phyloP scores from a whole-genome alignment of 2,329 filamentous ascomycete species.

The Neonectria magnoliae region DNA sequence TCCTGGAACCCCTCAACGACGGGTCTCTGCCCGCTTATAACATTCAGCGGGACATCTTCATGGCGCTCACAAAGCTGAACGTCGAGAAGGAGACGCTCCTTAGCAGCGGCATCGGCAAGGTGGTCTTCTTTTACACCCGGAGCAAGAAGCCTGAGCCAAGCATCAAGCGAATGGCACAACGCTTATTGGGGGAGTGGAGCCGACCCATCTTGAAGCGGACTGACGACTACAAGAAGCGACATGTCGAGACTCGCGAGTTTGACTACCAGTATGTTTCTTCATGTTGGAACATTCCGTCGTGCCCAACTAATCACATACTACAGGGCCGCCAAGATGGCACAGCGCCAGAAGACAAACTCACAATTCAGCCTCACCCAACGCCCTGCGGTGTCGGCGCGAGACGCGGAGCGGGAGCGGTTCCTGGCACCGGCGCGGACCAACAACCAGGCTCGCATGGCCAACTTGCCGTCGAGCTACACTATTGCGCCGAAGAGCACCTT shows the following conservation, averaged over 20 bases:
- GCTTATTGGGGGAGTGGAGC: constrained; percentile 94
- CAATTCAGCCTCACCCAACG: constrained; percentile 63
- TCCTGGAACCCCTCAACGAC: constrained; percentile 94
- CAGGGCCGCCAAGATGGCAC: constrained; percentile 64
- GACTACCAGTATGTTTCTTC: constrained; percentile 66
- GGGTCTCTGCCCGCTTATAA: constrained; percentile 95
- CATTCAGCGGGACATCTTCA: constrained; percentile 94
- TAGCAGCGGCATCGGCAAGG: constrained; percentile 93
- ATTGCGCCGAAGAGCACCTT: constrained; percentile 71
- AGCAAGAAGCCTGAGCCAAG: constrained; percentile 87
- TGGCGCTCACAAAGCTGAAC: constrained; percentile 79
- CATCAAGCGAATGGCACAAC: constrained; percentile 95
- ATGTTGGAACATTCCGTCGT: not conserved
- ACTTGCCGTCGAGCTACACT: constrained; percentile 66
- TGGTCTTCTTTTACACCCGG: constrained; percentile 96
- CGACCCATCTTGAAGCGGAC: constrained; percentile 92
- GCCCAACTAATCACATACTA: constrained; percentile 26
- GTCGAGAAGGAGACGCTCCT: constrained; percentile 91
- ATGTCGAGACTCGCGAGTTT: constrained; percentile 70
- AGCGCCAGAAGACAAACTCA: constrained; percentile 58
- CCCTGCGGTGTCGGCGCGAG: constrained; percentile 54
- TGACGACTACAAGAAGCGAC: constrained; percentile 91
- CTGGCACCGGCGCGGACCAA: constrained; percentile 64
- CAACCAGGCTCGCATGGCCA: constrained; percentile 67
- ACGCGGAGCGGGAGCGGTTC: constrained; percentile 66